Evolutionary conservation across 371 early-diverging fungal species (phyloP).

Genomic region (Basidiobolus meristosporus): DNA sequence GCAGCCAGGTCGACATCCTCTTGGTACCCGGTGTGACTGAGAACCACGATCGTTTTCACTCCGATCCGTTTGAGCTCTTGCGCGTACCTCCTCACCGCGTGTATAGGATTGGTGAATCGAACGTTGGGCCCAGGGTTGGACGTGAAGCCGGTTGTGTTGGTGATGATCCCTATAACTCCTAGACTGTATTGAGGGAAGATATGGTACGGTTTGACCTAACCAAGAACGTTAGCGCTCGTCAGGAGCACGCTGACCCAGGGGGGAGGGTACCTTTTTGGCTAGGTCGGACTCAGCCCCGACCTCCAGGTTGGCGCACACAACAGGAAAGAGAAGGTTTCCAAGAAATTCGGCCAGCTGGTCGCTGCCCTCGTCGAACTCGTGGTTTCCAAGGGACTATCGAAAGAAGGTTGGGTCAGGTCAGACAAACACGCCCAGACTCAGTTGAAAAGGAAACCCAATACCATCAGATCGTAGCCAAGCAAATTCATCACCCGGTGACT

Average conservation of each 20-base stretch:
- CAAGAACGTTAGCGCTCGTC: too few relatives aligned
- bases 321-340: constrained; percentile 28
- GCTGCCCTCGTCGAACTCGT: constrained; percentile 48
- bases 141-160: constrained; percentile 29
- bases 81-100: constrained; percentile 29
- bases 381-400: constrained; percentile 57
- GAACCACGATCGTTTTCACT: constrained; percentile 32
- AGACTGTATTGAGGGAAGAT: constrained; percentile 33
- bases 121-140: constrained; percentile 22
- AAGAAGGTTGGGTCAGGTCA: too few relatives aligned
- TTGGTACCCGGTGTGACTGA: constrained; percentile 50
- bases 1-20: constrained; percentile 34
- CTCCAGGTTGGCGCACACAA: constrained; percentile 42
- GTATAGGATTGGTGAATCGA: constrained; percentile 20
- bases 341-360: constrained; percentile 22
- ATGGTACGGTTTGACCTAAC: constrained; percentile 35
- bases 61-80: constrained; percentile 30
- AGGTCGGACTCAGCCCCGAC: constrained; percentile 15
- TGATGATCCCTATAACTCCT: constrained; percentile 43
- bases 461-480: constrained; percentile 25
- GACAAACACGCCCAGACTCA: too few relatives aligned
- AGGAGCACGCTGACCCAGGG: too few relatives aligned
- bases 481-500: constrained; percentile 29
- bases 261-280: too few relatives aligned
- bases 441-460: too few relatives aligned